Evolutionary conservation across 1,284 basidiomycete species (phyloP), one percentile per base, ranked within the genome.

Genomic region (Sporisorium reilianum): DNA sequence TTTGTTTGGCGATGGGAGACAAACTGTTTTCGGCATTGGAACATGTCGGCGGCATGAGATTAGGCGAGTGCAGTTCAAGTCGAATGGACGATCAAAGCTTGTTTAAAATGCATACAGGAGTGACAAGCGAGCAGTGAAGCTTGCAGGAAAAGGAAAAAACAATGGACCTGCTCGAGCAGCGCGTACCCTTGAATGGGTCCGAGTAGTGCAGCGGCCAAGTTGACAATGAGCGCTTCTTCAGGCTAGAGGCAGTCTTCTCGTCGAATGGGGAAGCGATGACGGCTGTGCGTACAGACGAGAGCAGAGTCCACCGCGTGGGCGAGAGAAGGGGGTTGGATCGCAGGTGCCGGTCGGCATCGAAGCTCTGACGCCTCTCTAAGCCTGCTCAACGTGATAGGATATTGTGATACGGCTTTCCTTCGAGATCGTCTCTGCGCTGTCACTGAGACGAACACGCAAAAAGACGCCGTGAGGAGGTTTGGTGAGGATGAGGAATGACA

Each of bases 41-140:
- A 55, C 60, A 62, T 63, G 60, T 68, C 65, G 65, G 55, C 60
- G 60, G 60, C 65, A 59, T 65, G 28, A 50, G 42, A 12, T 10
- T 36, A 57, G 18, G 23, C 34, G 46, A 30, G 46, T n/a, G 32
- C 41, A 51, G 20, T 16, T 16, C 14, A 10, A 22, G 30, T 40
- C 18, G 38, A 26, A 18, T n/a, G 26, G 45, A 46, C 26, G 26
- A 46, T n/a, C 45, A 41, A 23, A 28, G 52, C 40, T 12, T 9
- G 5, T 12, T 26, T 22, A 14, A 53, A 53, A 32, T 28, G 28
- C 38, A 55, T 55, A 26, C 23, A 48, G 22, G n/a, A n/a, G n/a
- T n/a, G n/a, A n/a, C 32, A 28, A 46, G 26, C 45, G 45, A 46
- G 26, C 26, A n/a, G 26, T n/a, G 18, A 14, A 23, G 41, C 41